Percentiles rank a stretch among this genome's conserved stretches.
phyloP scores from a whole-genome alignment of 225 moss, liverwort and hornwort species.

The Marchantia polymorpha region DNA sequence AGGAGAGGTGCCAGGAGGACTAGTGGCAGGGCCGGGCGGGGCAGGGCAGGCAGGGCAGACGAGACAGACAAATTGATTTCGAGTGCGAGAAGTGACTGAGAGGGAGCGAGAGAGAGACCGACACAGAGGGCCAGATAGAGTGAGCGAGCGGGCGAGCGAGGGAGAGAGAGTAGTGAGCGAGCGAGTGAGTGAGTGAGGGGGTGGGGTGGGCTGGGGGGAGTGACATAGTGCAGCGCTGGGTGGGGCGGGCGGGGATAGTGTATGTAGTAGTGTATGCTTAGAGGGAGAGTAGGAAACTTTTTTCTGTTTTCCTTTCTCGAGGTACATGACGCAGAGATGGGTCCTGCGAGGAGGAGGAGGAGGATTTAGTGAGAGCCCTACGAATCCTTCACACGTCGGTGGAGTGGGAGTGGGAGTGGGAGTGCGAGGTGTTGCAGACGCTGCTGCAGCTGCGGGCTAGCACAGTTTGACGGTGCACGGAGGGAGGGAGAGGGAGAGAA shows the following conservation, averaged over 20 bases:
- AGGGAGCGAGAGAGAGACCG: not conserved
- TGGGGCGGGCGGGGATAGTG: not conserved
- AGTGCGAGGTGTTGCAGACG: not conserved
- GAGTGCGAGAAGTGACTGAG: not conserved
- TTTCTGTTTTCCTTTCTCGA: not conserved
- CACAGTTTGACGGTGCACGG: not conserved
- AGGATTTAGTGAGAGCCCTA: conserved; percentile 6
- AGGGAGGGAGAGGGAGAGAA: conserved; percentile 2
- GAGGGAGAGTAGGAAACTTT: not conserved
- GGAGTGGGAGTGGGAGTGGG: not conserved
- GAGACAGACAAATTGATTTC: conserved; percentile 1
- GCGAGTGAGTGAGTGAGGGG: not conserved
- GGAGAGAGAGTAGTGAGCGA: not conserved
- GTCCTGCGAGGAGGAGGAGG: not conserved
- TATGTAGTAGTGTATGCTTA: not conserved
- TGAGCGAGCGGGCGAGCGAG: not conserved
- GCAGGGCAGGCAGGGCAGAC: not conserved
- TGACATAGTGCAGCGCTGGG: no score
- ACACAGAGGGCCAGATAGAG: not conserved
- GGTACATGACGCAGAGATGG: not conserved
- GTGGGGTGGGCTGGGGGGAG: not conserved
- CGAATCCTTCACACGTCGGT: not conserved
- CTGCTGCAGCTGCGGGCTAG: not conserved
- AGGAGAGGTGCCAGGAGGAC: conserved; percentile 9
- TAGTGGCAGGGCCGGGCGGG: conserved; percentile 10